Evolutionary conservation across 2,329 filamentous ascomycete genomes (phyloP), one percentile per base, ranked within the genome.

Genomic region (Metarhizium humberi): DNA sequence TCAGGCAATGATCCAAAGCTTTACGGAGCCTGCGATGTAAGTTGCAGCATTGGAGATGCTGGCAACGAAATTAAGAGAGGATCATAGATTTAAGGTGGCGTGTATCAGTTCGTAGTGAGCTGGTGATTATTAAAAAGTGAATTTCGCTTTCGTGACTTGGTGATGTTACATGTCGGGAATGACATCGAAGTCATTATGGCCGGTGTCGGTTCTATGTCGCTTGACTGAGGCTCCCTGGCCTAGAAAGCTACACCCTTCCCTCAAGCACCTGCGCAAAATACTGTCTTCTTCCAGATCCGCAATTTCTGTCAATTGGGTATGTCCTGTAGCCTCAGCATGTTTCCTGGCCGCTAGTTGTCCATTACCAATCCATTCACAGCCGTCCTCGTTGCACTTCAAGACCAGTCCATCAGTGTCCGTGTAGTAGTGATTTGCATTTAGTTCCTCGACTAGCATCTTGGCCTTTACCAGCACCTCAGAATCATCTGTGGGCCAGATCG

Each of bases 321-420:
- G 84, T 0, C 81, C 80, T 0, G 83, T 86, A 56, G 75, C 68
- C 48, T 75, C 71, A 10, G 84, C 85, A 66, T 91, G 87, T 60
- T 78, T 73, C 16, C 78, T 72, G 1, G 86, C 84, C 55, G 79
- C 81, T 46, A 72, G 71, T 67, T 90, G 78, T 1, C 88, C 88
- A 55, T 82, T 81, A 0, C 88, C 84, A 18, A 84, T 78, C 77
- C 82, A 83, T 2, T 81, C 78, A 65, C 88, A 92, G 8, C 75
- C 68, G 14, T 68, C 64, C 3, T 78, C 74, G 60, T 91, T 90
- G 69, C 92, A 97, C 64, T 78, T 83, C 56, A 96, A 80, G 42
- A 81, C 77, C 65, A 96, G 90, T 0, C 85, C 85, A 25, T 87
- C 81, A 0, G 90, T 95, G 67, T 96, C 90, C 0, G 92, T 96